phyloP scores from a whole-genome alignment of 148 eudicot species.

The Tetragonia tetragonoides region DNA sequence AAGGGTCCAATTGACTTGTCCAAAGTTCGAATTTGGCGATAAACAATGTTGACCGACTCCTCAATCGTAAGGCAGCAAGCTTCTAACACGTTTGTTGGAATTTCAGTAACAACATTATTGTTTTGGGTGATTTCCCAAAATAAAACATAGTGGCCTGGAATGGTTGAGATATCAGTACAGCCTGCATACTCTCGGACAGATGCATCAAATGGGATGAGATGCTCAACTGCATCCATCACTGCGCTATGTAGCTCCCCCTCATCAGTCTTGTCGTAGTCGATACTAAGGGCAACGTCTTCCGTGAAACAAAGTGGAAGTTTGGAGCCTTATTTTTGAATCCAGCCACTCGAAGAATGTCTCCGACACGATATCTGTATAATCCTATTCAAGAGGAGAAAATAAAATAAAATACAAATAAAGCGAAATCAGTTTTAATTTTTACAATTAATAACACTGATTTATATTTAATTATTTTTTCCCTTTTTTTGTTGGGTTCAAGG shows the following conservation, averaged over 20 bases:
- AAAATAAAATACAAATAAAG: too few relatives aligned
- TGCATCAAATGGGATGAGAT: constrained; percentile 51
- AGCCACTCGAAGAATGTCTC: constrained; percentile 62
- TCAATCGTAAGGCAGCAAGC: constrained; percentile 66
- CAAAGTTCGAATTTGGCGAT: constrained; percentile 63
- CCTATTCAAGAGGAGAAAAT: too few relatives aligned
- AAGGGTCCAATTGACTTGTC: constrained; percentile 76
- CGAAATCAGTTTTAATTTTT: too few relatives aligned
- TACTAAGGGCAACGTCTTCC: constrained; percentile 71
- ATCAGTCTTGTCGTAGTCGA: constrained; percentile 76
- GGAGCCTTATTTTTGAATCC: constrained; percentile 85
- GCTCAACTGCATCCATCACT: constrained; percentile 48
- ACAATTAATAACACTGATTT: too few relatives aligned
- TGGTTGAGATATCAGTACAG: constrained; percentile 49
- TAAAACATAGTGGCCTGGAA: constrained; percentile 72
- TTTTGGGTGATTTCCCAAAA: constrained; percentile 59
- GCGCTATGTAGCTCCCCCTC: constrained; percentile 74
- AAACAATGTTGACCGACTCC: constrained; percentile 70
- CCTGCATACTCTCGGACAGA: constrained; percentile 65
- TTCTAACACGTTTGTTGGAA: constrained; percentile 54
- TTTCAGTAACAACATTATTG: not conserved
- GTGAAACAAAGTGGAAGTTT: constrained; percentile 65
- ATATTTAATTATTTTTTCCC: too few relatives aligned
- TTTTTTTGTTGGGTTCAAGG: too few relatives aligned
- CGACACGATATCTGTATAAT: constrained; percentile 67